Percentiles rank a stretch among this genome's conserved stretches.
phyloP scores from a whole-genome alignment of 2,329 filamentous ascomycete genomes.

The Apiospora rasikravindrae region DNA sequence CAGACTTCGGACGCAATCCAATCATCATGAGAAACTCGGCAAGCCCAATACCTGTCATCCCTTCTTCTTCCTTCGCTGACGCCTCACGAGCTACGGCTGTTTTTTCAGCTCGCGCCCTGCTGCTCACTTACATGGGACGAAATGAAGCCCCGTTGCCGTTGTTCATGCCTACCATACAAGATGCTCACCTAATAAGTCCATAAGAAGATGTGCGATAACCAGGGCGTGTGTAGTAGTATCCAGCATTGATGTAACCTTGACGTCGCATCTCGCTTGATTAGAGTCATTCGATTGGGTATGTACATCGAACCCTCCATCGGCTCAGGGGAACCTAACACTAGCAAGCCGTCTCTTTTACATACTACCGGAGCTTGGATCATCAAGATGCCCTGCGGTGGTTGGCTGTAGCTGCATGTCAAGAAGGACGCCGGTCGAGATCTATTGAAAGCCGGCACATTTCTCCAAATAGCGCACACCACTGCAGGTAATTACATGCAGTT shows the following conservation, averaged over 20 bases:
- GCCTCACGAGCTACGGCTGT: neutral
- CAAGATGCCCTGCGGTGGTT: neutral
- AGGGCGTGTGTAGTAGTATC: neutral
- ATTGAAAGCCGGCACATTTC: conserved; percentile 14
- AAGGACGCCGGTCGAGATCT: neutral
- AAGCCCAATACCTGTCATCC: neutral
- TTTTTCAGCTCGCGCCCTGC: neutral
- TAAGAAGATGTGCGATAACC: neutral
- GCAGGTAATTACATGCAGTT: neutral
- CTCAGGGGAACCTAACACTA: neutral
- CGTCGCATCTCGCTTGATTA: neutral
- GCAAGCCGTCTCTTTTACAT: neutral
- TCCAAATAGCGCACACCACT: neutral
- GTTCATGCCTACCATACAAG: neutral
- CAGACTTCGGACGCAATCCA: neutral
- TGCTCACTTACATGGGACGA: neutral
- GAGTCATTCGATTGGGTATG: neutral
- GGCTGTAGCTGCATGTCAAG: neutral
- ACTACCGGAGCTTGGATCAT: neutral
- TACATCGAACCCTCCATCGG: neutral
- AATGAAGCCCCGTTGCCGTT: neutral
- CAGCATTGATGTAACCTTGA: neutral
- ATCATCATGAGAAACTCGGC: neutral
- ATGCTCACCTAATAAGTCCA: too few species aligned
- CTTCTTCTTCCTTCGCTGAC: neutral